Base-by-base conservation (phyloP, 306 rosid species). In the Acacia crassicarpa region DNA sequence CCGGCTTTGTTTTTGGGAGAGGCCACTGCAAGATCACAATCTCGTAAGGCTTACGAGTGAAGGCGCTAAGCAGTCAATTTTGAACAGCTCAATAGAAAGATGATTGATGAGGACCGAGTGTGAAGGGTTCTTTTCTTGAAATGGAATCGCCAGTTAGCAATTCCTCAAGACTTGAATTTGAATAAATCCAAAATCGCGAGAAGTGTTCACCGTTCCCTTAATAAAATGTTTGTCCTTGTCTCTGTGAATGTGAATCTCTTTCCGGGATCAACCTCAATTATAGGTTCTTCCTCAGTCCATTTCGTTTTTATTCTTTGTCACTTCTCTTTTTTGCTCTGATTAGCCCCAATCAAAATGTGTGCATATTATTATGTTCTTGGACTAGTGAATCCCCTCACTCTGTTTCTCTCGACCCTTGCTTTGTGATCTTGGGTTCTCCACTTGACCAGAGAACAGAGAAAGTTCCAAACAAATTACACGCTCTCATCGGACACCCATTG, bases 241-340 rank as follows among this genome's bases (percentile, higher is more conserved):
- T 44, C 9, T 43, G 27, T 76, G 80, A 61, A 58, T 43, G 25
- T 76, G 80, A 62, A 75, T 75, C 54, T 45, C 46, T 14, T 43
- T 8, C 54, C 3, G 40, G 56, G 30, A 61, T 76, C 80, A 43
- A 8, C 0, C 63, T 32, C 75, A 54, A 58, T 22, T 75, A n/a
- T 58, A 38, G 48, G 44, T 61, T 13, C 74, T 67, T 9, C 56
- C 12, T 72, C 51, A 53, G 27, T 72, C 16, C 22, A 40, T 69
- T 76, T 63, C 79, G 25, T 69, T 76, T 69, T 48, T n/a, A 25
- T 58, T 66, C 56, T 41, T 4, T 7, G 69, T 63, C n/a, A 10
- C 79, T 32, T 49, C 33, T 74, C 79, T 5, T 49, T 35, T 35
- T 73, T 38, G 65, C 79, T 48, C 54, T 61, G 40, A 49, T 71